phyloP scores from a whole-genome alignment of 2,329 filamentous ascomycete genomes.

The Hypoxylon sp. region DNA sequence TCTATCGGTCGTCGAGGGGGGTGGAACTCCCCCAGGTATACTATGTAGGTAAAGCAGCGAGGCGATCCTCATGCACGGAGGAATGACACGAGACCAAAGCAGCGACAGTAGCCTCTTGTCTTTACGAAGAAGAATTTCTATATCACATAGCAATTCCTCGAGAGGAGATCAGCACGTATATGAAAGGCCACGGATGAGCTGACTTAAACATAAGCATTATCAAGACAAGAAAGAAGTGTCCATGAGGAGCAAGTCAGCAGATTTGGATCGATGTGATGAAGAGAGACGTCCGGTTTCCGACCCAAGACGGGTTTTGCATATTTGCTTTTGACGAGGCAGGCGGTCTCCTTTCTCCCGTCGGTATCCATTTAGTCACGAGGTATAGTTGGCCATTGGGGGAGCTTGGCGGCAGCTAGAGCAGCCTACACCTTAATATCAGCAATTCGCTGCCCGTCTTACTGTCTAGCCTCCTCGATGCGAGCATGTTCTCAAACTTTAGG shows the following conservation, averaged over 20 bases:
- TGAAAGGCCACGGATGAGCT: neutral
- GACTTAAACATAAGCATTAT: constrained; percentile 11
- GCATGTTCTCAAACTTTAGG: neutral
- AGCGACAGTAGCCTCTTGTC: constrained; percentile 12
- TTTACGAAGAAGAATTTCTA: neutral
- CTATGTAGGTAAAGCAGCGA: no score
- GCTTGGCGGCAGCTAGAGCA: constrained; percentile 20
- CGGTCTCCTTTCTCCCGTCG: constrained; percentile 10
- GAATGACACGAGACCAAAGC: constrained; percentile 17
- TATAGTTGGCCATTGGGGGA: constrained; percentile 15
- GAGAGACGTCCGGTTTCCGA: constrained; percentile 1
- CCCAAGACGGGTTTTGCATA: constrained; percentile 10
- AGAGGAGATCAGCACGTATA: no score
- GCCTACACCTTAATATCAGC: constrained; percentile 13
- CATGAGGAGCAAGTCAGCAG: constrained; percentile 10
- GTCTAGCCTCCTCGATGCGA: constrained; percentile 8
- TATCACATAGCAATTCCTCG: neutral
- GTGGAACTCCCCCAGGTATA: neutral
- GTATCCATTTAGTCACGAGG: constrained; percentile 15
- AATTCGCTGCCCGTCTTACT: constrained; percentile 2
- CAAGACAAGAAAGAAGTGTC: neutral
- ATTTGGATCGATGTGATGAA: neutral
- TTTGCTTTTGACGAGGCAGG: constrained; percentile 10
- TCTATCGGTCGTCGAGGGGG: constrained; percentile 18
- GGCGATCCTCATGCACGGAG: constrained; percentile 17